Evolutionary conservation across 306 rosid genomes (phyloP), one percentile per base, ranked within the genome.

Genomic region (Acacia crassicarpa): DNA sequence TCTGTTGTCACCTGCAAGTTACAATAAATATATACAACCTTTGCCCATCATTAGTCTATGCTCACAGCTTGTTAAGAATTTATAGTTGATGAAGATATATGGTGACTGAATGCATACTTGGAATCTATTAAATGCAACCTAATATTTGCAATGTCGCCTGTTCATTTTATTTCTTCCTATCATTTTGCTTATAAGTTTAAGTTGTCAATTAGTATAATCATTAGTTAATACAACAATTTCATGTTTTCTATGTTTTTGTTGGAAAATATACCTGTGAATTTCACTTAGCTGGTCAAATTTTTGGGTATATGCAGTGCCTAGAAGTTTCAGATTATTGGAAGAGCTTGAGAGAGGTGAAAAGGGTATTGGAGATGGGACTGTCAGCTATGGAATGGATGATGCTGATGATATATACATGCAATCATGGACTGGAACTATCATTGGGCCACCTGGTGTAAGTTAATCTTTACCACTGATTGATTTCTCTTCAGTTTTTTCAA

Each of bases 331-430:
- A 90, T 92, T 95, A 85, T 87, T 95, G 88, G 99, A 95, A 87
- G 99, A 95, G 85, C 99, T 95, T 68, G 99, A 95, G 87, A 91
- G 98, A 87, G 98, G 98, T 54, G 98, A 95, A 79, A 95, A 95
- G 85, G 98, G 98, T 80, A 95, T 93, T 78, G 98, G 98, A 77
- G 97, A 95, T 91, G 98, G 97, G 80, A 95, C 98, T 79, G 98
- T 95, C 68, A 95, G 99, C 86, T 95, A 95, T 83, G 99, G 99
- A 82, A 95, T 95, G 99, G 98, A 95, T 85, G 99, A 91, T 76
- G 98, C 98, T 9, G 97, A 95, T 77, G 99, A 95, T 91, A 85
- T 95, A 78, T 90, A 63, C 85, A 95, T 95, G 98, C 95, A 91
- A 80, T 95, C 97, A 27, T 95, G 97, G 98, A 95, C 97, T 8